These are phyloP conservation scores for Diplodia mutila DNA, from an alignment of 2,329 filamentous ascomycete species.

Conservation along the genomic window DNA sequence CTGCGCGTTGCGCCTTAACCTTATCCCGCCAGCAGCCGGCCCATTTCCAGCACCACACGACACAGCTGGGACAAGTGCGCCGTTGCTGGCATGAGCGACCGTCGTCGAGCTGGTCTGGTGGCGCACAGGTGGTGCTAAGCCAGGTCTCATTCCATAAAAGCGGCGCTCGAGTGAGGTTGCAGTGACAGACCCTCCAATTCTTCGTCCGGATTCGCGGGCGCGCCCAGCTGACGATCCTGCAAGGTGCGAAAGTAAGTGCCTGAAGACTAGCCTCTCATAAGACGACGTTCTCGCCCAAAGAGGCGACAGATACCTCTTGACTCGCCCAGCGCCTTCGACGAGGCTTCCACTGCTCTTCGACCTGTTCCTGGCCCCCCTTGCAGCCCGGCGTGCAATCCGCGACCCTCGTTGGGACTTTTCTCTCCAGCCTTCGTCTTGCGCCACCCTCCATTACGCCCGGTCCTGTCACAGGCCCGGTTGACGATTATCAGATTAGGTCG, in stretches of 20 bases:
- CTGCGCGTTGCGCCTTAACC: slow-evolving; percentile 10
- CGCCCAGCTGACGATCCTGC: slow-evolving; percentile 33
- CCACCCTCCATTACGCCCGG: slow-evolving; percentile 30
- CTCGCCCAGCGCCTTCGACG: slow-evolving; percentile 14
- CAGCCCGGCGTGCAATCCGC: slow-evolving; percentile 36
- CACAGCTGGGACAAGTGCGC: background rate
- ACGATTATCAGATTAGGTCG: slow-evolving; percentile 22
- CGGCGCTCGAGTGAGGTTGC: slow-evolving; percentile 40
- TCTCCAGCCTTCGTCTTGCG: slow-evolving; percentile 28
- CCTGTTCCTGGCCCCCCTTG: slow-evolving; percentile 34
- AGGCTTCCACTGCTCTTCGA: slow-evolving; percentile 28
- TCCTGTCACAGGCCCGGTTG: slow-evolving; percentile 30
- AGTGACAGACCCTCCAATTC: slow-evolving; percentile 33
- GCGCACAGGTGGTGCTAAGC: slow-evolving; percentile 35
- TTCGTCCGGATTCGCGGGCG: slow-evolving; percentile 30
- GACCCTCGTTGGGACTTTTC: slow-evolving; percentile 31
- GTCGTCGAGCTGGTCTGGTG: slow-evolving; percentile 21
- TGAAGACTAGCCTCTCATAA: slow-evolving; percentile 20
- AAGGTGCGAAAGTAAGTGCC: slow-evolving; percentile 31
- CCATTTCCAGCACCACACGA: background rate
- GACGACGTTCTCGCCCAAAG: background rate
- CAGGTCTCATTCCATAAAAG: slow-evolving; percentile 38
- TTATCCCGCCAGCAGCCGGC: slow-evolving; percentile 6
- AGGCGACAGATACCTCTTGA: slow-evolving; percentile 11
- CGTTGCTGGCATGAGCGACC: slow-evolving; percentile 29